Percentiles rank a stretch among this genome's conserved stretches.
phyloP scores from a whole-genome alignment of 75 land plant species.

The Sequoiadendron giganteum region DNA sequence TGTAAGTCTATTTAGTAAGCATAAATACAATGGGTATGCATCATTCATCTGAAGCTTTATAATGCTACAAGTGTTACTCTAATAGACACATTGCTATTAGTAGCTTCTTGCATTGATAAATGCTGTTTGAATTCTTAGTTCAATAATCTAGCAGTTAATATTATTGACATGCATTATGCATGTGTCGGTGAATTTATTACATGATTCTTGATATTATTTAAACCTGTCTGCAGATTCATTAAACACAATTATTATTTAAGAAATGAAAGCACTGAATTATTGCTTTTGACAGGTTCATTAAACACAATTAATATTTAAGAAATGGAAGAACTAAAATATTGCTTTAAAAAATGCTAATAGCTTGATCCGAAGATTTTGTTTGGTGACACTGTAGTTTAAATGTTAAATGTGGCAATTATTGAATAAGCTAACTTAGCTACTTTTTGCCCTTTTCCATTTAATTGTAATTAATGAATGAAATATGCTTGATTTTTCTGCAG shows the following conservation, averaged over 20 bases:
- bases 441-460: neutral
- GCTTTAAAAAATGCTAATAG: neutral
- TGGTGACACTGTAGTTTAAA: neutral
- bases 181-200: neutral
- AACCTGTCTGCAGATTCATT: neutral
- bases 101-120: neutral
- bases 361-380: neutral
- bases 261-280: neutral
- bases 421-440: neutral
- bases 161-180: neutral
- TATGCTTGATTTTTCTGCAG: conserved; percentile 29
- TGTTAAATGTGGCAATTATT: neutral
- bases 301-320: neutral
- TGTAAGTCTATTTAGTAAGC: too few relatives aligned
- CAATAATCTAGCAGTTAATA: neutral
- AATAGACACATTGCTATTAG: neutral
- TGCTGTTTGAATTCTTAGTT: neutral
- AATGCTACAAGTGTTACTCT: neutral
- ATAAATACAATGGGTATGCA: too few relatives aligned
- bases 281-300: neutral
- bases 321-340: neutral
- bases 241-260: neutral
- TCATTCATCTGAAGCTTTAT: too few relatives aligned
- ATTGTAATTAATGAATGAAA: neutral
- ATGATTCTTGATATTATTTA: neutral